phyloP scores from a whole-genome alignment of 805 yeast species.

The Kodamaea nitidulidarum region DNA sequence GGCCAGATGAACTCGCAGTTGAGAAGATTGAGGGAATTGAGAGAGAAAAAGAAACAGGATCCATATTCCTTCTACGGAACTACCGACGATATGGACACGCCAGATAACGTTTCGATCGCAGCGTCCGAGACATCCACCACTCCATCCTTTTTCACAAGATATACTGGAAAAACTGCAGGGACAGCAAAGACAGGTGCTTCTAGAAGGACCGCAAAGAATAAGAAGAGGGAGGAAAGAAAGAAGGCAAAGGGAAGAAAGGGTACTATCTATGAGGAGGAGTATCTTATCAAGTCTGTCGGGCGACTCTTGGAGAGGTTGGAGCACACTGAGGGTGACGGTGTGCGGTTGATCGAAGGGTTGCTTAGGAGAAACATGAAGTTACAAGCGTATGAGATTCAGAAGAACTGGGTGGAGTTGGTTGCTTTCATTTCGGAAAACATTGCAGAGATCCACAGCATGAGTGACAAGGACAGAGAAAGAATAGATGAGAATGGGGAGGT shows the following conservation, averaged over 20 bases:
- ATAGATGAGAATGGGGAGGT: conserved; percentile 84
- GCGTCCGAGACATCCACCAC: conserved; percentile 91
- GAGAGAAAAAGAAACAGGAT: conserved; percentile 78
- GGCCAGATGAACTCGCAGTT: conserved; percentile 82
- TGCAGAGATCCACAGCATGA: conserved; percentile 72
- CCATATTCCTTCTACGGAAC: conserved; percentile 80
- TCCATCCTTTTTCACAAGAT: conserved; percentile 90
- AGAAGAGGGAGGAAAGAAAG: conserved; percentile 92
- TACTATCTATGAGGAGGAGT: conserved; percentile 95
- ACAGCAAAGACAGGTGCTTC: conserved; percentile 97
- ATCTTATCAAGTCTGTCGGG: conserved; percentile 81
- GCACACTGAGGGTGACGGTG: conserved; percentile 71
- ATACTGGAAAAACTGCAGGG: conserved; percentile 93
- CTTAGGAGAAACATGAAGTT: conserved; percentile 67
- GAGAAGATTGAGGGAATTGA: conserved; percentile 74
- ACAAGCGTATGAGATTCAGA: conserved; percentile 80
- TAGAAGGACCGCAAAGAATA: conserved; percentile 85
- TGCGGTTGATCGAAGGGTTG: conserved; percentile 68
- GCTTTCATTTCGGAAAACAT: conserved; percentile 55
- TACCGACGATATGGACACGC: conserved; percentile 60
- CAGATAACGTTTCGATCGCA: conserved; percentile 92
- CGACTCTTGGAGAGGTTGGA: conserved; percentile 80
- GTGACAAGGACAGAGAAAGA: conserved; percentile 85
- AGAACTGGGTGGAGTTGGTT: conserved; percentile 55
- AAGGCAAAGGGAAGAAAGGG: conserved; percentile 97